Base-by-base conservation (phyloP, 2,329 filamentous ascomycete genomes). In the Coniochaeta hoffmannii region DNA sequence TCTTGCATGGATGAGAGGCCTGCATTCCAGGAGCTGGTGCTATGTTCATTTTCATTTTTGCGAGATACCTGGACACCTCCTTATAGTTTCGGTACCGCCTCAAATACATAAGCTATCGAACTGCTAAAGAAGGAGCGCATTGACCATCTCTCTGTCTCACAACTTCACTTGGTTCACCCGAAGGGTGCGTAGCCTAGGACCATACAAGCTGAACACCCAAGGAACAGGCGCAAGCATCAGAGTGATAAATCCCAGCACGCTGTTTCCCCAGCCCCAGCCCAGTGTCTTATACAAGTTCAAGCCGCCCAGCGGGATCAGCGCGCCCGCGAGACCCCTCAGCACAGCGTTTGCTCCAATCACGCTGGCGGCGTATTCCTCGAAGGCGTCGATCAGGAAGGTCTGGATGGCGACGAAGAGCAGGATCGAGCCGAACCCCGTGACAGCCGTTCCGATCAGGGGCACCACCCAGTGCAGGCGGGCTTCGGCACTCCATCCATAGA, bases 301-400 rank as follows among this genome's bases (percentile, higher is more conserved):
- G 7, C 67, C 68, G 31, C 73, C 73, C 9, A 86, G 68, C 0
- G 82, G 81, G 1, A 86, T 68, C 22, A 82, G 65, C 0, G 76
- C 80, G 19, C 81, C 82, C 54, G 78, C 68, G 0, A 81, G 59
- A 5, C 65, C 68, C 38, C 82, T 68, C 2, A 85, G 66, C 0
- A 85, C 75, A 0, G 80, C 82, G 55, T 74, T 83, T 0, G 82
- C 83, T 0, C 84, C 83, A 1, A 86, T 74, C 0, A 67, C 70
- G 9, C 65, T 69, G 3, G 71, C 71, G 56, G 57, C 55, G 55
- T 61, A 53, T 14, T 35, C 6, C 14, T 30, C 31, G 24, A 26
- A 41, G 11, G 11, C 74, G 55, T 86, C 82, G 12, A 85, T 76
- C 4, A 85, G 69, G 60, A 86, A 87, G 3, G 78, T 77, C 54